phyloP scores from a whole-genome alignment of 23 red algal genomes.

The Gracilariopsis chorda region DNA sequence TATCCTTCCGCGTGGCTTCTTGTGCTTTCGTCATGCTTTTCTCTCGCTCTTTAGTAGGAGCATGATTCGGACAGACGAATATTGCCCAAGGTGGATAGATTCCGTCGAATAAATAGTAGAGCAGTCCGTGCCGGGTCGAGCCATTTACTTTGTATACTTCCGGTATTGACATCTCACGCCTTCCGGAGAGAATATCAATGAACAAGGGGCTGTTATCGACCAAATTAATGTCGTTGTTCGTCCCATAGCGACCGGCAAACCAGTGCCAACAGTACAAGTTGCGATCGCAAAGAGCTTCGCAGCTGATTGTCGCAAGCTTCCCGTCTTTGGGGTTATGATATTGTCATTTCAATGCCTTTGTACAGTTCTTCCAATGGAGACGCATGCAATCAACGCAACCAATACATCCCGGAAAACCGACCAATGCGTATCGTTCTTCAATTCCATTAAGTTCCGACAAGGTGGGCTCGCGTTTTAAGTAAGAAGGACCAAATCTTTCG shows the following conservation, averaged over 20 bases:
- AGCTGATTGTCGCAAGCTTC: constrained; percentile 1
- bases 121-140: not conserved
- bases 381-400: not conserved
- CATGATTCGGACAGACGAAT: not conserved
- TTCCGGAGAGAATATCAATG: not conserved
- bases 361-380: not conserved
- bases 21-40: not conserved
- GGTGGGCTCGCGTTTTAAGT: not conserved
- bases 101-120: constrained; percentile 16
- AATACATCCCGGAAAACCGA: not conserved
- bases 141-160: constrained; percentile 19
- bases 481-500: not conserved
- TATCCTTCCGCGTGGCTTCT: constrained; percentile 9
- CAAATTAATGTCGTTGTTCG: constrained; percentile 33
- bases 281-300: not conserved
- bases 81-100: constrained; percentile 22
- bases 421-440: not conserved
- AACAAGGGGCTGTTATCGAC: constrained; percentile 8
- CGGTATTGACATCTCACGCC: not conserved
- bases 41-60: not conserved
- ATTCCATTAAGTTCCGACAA: not conserved
- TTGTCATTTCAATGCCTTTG: not conserved
- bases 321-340: constrained; percentile 4
- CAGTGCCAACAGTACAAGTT: constrained; percentile 49
- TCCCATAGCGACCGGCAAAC: constrained; percentile 29